A percentile compares a stretch with the other conserved stretches of the same genome.
phyloP scores from a whole-genome alignment of 805 yeast species.

The Saccharomycopsis babjevae region DNA sequence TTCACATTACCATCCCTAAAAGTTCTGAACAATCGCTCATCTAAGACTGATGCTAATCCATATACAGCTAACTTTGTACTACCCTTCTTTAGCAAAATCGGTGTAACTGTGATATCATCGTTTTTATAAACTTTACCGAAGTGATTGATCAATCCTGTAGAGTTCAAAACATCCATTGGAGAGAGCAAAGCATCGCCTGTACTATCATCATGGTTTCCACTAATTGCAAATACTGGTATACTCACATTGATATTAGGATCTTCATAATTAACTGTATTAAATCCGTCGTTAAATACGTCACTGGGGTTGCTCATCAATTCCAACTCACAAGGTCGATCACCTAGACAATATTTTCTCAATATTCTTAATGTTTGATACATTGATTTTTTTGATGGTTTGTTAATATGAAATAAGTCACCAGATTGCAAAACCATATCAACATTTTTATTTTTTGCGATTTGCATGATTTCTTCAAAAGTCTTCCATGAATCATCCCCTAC shows the following conservation, averaged over 20 bases:
- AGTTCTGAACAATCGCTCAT: slow-evolving; percentile 75
- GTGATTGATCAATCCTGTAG: slow-evolving; percentile 77
- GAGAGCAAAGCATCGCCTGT: slow-evolving; percentile 76
- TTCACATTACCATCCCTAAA: slow-evolving; percentile 73
- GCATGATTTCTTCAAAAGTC: slow-evolving; percentile 77
- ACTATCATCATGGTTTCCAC: slow-evolving; percentile 96
- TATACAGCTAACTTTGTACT: slow-evolving; percentile 72
- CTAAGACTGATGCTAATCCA: slow-evolving; percentile 82
- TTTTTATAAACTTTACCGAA: slow-evolving; percentile 75
- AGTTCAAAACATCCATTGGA: slow-evolving; percentile 77
- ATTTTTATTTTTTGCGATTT: slow-evolving; percentile 54
- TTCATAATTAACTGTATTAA: slow-evolving; percentile 71
- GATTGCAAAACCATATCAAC: slow-evolving; percentile 87
- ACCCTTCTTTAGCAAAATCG: slow-evolving; percentile 78
- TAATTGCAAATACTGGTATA: slow-evolving; percentile 82
- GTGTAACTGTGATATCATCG: slow-evolving; percentile 64
- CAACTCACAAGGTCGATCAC: slow-evolving; percentile 79
- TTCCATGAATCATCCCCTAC: slow-evolving; percentile 84
- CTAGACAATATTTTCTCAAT: slow-evolving; percentile 63
- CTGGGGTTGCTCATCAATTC: slow-evolving; percentile 76
- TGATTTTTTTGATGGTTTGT: slow-evolving; percentile 81
- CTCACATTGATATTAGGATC: slow-evolving; percentile 86
- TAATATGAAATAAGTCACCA: slow-evolving; percentile 88
- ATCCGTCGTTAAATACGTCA: slow-evolving; percentile 49
- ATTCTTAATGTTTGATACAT: slow-evolving; percentile 72